Conservation (phyloP, 2,329 filamentous ascomycete genomes). For the Aspergillus phoenicis region DNA sequence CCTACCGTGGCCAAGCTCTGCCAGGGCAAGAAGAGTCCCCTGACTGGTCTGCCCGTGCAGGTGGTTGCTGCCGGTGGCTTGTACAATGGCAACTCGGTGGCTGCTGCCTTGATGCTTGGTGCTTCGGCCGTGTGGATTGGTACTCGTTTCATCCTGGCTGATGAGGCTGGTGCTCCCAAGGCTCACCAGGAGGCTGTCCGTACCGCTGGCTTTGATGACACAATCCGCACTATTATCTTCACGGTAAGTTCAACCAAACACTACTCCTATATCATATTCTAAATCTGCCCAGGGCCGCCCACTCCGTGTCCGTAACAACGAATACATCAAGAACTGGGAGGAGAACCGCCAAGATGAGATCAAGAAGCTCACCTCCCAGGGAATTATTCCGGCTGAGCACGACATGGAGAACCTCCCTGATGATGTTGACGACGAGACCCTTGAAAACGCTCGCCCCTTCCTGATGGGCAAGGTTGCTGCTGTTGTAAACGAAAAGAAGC, state of each 20-base stretch:
- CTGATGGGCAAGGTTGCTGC: conserved; percentile 97
- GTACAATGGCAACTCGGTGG: conserved; percentile 87
- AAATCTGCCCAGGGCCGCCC: conserved; percentile 67
- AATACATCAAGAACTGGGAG: conserved; percentile 96
- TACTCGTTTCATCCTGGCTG: conserved; percentile 89
- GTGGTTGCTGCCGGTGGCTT: conserved; percentile 93
- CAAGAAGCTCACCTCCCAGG: conserved; percentile 85
- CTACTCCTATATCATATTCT: conserved; percentile 12
- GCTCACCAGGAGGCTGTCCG: conserved; percentile 94
- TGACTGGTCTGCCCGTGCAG: conserved; percentile 85
- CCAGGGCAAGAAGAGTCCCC: conserved; percentile 78
- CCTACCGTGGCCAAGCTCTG: conserved; percentile 83
- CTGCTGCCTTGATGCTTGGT: conserved; percentile 88
- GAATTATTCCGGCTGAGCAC: conserved; percentile 88
- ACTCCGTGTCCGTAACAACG: conserved; percentile 87
- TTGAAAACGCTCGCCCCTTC: conserved; percentile 89
- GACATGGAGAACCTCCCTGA: conserved; percentile 82
- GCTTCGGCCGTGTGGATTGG: conserved; percentile 94
- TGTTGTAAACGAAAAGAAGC: conserved; percentile 89
- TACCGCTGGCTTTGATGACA: conserved; percentile 92
- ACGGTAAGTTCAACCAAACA: conserved; percentile 54
- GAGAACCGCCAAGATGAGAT: conserved; percentile 87
- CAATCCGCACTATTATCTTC: conserved; percentile 96
- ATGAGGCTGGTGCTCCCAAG: conserved; percentile 92
- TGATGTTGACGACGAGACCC: conserved; percentile 76